phyloP scores from a whole-genome alignment of 768 basidiomycete genomes.

The Tylopilus balloui region DNA sequence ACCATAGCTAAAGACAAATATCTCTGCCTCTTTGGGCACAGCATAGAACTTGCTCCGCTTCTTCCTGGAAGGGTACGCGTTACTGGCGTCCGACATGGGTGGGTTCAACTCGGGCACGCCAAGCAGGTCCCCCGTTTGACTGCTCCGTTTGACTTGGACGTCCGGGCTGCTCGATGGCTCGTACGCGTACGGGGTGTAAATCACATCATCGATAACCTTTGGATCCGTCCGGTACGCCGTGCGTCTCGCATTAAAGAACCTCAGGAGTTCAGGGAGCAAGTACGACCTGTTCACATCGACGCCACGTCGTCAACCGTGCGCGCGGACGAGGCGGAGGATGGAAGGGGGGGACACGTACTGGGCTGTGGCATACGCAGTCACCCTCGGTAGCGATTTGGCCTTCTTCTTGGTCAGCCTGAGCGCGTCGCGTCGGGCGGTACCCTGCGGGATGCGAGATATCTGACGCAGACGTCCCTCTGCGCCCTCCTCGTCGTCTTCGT shows the following conservation, averaged over 20 bases:
- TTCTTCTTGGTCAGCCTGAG: constrained; percentile 89
- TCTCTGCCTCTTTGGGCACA: constrained; percentile 70
- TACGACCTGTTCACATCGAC: constrained; percentile 59
- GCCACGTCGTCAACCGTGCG: not conserved
- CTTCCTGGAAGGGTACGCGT: constrained; percentile 35
- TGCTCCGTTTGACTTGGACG: constrained; percentile 28
- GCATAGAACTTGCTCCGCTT: constrained; percentile 67
- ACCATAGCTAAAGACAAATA: constrained; percentile 92
- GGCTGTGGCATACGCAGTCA: constrained; percentile 95
- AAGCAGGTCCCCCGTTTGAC: constrained; percentile 63
- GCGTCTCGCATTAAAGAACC: constrained; percentile 83
- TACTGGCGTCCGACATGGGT: constrained; percentile 27
- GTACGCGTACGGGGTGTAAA: constrained; percentile 90
- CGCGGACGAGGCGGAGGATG: no score
- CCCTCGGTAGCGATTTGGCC: constrained; percentile 84
- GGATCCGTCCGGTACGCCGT: constrained; percentile 82
- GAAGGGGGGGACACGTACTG: constrained; percentile 45
- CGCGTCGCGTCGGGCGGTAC: constrained; percentile 89
- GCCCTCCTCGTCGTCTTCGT: constrained; percentile 48
- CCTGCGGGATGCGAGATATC: constrained; percentile 89
- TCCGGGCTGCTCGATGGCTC: constrained; percentile 43
- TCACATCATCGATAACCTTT: constrained; percentile 86
- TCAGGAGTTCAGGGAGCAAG: constrained; percentile 80
- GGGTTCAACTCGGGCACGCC: constrained; percentile 64
- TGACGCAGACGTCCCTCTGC: constrained; percentile 61